Evolutionary conservation across 345 rosid species (phyloP).

Genomic region (Brassica carinata): DNA sequence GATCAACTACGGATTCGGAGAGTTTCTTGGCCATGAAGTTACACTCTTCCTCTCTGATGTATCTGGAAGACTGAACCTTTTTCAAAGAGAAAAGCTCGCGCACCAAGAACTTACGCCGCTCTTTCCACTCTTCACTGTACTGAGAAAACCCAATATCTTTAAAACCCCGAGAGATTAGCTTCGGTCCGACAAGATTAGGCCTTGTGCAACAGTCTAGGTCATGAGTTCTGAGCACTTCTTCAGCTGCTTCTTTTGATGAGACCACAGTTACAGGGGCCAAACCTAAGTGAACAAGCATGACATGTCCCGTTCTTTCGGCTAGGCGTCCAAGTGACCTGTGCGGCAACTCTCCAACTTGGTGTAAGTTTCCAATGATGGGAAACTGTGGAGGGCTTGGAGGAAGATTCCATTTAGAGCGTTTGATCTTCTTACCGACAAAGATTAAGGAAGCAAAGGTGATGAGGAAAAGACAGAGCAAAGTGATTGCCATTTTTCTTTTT

Average conservation of each 20-base stretch:
- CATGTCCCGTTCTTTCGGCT: slow-evolving; percentile 18
- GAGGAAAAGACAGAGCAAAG: slow-evolving; percentile 24
- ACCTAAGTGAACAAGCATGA: slow-evolving; percentile 49
- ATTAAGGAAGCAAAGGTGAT: slow-evolving; percentile 4
- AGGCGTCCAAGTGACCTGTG: neutral
- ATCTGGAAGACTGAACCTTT: slow-evolving; percentile 39
- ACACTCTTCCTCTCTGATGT: neutral
- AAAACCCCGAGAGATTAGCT: slow-evolving; percentile 43
- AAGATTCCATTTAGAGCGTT: neutral
- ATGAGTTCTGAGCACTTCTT: slow-evolving; percentile 39
- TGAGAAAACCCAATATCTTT: slow-evolving; percentile 49
- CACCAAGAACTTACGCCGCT: slow-evolving; percentile 26
- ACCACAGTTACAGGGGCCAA: slow-evolving; percentile 31
- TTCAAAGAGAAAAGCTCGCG: slow-evolving; percentile 46
- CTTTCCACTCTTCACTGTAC: slow-evolving; percentile 22
- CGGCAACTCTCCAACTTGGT: neutral
- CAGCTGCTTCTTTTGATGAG: slow-evolving; percentile 40
- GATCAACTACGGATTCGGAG: no score
- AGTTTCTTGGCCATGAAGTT: no score
- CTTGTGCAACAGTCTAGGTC: slow-evolving; percentile 51
- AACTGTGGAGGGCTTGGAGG: neutral
- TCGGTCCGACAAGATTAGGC: slow-evolving; percentile 37
- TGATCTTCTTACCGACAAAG: slow-evolving; percentile 13
- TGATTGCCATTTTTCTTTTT: slow-evolving; percentile 1
- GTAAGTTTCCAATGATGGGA: neutral